Evolutionary conservation across 2,329 filamentous ascomycete genomes (phyloP).

Genomic region (Clathrospora elynae): DNA sequence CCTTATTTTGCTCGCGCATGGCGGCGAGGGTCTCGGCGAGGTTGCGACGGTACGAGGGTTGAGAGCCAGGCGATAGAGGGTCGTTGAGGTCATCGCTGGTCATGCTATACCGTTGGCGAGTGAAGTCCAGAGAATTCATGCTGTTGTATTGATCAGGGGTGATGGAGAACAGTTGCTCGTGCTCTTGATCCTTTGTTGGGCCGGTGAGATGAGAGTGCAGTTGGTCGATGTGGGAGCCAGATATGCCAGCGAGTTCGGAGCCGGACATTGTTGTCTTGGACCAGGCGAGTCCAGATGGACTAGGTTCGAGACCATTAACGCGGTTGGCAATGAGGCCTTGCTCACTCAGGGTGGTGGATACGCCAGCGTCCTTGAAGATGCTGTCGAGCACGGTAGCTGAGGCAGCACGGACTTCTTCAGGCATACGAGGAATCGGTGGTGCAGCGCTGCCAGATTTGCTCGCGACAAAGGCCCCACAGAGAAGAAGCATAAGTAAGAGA

Average conservation of each 20-base stretch:
- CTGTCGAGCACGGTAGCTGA: slow-evolving; percentile 78
- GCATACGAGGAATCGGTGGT: slow-evolving; percentile 74
- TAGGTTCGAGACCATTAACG: slow-evolving; percentile 48
- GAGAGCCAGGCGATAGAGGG: slow-evolving; percentile 45
- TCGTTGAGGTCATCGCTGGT: slow-evolving; percentile 53
- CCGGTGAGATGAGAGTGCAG: slow-evolving; percentile 54
- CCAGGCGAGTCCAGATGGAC: slow-evolving; percentile 46
- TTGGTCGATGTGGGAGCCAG: slow-evolving; percentile 46
- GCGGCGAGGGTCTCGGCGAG: slow-evolving; percentile 79
- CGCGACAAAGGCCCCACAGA: slow-evolving; percentile 93
- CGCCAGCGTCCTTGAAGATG: slow-evolving; percentile 79
- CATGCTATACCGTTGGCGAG: slow-evolving; percentile 57
- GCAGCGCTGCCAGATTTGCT: slow-evolving; percentile 78
- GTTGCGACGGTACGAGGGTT: slow-evolving; percentile 68
- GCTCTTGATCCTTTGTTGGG: slow-evolving; percentile 81
- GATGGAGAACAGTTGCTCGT: slow-evolving; percentile 85
- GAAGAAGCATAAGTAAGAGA: slow-evolving; percentile 90
- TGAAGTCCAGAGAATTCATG: slow-evolving; percentile 75
- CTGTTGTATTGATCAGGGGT: slow-evolving; percentile 88
- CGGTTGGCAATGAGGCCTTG: slow-evolving; percentile 59
- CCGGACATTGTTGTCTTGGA: slow-evolving; percentile 46
- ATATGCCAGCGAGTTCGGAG: slow-evolving; percentile 45
- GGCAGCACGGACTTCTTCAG: slow-evolving; percentile 78
- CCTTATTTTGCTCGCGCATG: slow-evolving; percentile 74
- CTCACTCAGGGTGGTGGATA: slow-evolving; percentile 51